Conservation (phyloP, 805 yeast genomes). For the Starmerella sirachaensis region DNA sequence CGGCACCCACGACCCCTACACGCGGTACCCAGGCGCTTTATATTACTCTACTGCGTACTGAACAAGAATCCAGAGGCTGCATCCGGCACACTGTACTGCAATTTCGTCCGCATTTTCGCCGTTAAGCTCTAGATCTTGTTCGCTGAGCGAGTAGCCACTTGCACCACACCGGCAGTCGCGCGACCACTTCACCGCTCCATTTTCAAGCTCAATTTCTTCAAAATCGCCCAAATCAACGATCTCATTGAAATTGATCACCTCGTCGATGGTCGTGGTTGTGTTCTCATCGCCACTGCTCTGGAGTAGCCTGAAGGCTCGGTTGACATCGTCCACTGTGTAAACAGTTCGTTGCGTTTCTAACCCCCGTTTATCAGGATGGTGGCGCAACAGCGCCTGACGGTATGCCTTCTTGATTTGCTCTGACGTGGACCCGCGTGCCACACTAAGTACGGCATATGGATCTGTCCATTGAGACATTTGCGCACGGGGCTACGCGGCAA, state of each 20-base stretch:
- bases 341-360: not conserved
- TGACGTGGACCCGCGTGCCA: slow-evolving; percentile 32
- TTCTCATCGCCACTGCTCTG: slow-evolving; percentile 22
- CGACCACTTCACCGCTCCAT: slow-evolving; percentile 24
- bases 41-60: slow-evolving; percentile 35
- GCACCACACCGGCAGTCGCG: slow-evolving; percentile 28
- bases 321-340: slow-evolving; percentile 35
- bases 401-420: slow-evolving; percentile 49
- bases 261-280: slow-evolving; percentile 42
- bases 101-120: slow-evolving; percentile 52
- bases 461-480: slow-evolving; percentile 9
- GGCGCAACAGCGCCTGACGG: slow-evolving; percentile 40
- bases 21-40: too few species aligned
- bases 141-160: slow-evolving; percentile 48
- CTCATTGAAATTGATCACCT: slow-evolving; percentile 58
- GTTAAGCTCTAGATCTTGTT: slow-evolving; percentile 45
- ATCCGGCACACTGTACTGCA: slow-evolving; percentile 66
- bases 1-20: too few species aligned
- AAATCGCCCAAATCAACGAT: slow-evolving; percentile 43
- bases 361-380: slow-evolving; percentile 67
- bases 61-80: slow-evolving; percentile 79
- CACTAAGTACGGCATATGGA: slow-evolving; percentile 49
- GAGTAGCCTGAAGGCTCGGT: slow-evolving; percentile 48
- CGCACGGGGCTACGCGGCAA: not conserved
- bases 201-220: slow-evolving; percentile 25